Conservation (phyloP, 495 filamentous ascomycete species). For the Aspergillus nidulans region DNA sequence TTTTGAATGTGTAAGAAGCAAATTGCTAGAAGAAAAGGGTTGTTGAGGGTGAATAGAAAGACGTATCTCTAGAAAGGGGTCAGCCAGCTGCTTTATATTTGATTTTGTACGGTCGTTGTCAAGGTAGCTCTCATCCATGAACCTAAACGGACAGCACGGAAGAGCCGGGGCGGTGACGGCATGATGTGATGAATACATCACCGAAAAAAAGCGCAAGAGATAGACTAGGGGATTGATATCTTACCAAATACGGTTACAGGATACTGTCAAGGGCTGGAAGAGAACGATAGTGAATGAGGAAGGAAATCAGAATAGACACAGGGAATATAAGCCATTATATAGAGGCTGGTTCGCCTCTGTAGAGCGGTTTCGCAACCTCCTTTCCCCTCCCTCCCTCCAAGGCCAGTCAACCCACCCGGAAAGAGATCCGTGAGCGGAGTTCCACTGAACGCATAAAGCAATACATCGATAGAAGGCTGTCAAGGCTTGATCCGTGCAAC, state of each 20-base stretch:
- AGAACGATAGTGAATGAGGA: conserved; percentile 8
- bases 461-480: not conserved
- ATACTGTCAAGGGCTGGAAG: not conserved
- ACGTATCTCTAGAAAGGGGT: conserved; percentile 10
- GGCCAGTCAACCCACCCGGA: not conserved
- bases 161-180: not conserved
- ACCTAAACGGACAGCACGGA: not conserved
- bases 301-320: not conserved
- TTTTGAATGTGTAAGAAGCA: conserved; percentile 42
- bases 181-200: conserved; percentile 4
- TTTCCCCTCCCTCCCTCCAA: conserved; percentile 5
- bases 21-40: not conserved
- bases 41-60: not conserved
- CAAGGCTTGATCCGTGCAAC: too few relatives aligned
- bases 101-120: not conserved
- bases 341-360: not conserved
- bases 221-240: not conserved
- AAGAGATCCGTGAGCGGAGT: conserved; percentile 2
- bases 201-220: not conserved
- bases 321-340: conserved; percentile 21
- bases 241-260: conserved; percentile 14
- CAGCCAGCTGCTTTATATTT: conserved; percentile 18
- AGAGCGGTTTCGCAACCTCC: conserved; percentile 6
- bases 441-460: not conserved
- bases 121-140: not conserved